These are phyloP conservation scores for Wickerhamiella domercqiae DNA, from an alignment of 805 yeast genomes.

Conservation along the genomic window DNA sequence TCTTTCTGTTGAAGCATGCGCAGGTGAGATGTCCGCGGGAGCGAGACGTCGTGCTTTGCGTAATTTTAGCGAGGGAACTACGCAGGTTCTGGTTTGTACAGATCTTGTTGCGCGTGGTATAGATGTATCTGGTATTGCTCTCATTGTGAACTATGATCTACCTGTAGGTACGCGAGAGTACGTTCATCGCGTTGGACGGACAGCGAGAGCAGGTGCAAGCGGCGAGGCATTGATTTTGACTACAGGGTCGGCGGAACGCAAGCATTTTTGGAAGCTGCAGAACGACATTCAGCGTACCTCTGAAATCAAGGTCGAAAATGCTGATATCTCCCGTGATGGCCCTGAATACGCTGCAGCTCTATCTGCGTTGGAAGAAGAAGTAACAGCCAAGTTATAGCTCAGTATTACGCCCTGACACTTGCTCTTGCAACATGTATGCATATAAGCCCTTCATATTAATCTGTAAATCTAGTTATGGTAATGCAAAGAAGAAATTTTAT, in stretches of 20 bases:
- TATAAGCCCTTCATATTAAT: neutral
- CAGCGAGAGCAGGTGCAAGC: slow-evolving; percentile 75
- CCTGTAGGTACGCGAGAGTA: slow-evolving; percentile 84
- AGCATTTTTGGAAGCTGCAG: slow-evolving; percentile 28
- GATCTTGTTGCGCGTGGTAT: slow-evolving; percentile 95
- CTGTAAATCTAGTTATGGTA: neutral
- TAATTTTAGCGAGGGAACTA: slow-evolving; percentile 39
- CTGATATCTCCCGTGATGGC: slow-evolving; percentile 22
- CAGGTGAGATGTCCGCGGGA: slow-evolving; percentile 26
- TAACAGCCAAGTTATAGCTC: neutral
- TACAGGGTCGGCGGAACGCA: slow-evolving; percentile 65
- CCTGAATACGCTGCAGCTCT: slow-evolving; percentile 31
- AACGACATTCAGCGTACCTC: slow-evolving; percentile 19
- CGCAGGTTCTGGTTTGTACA: slow-evolving; percentile 49
- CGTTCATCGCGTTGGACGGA: slow-evolving; percentile 92
- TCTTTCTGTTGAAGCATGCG: slow-evolving; percentile 20
- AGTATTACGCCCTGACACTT: neutral
- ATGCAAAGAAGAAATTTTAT: neutral
- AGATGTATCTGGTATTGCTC: slow-evolving; percentile 52
- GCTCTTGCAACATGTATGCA: neutral
- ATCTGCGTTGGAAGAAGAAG: slow-evolving; percentile 30
- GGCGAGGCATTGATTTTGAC: slow-evolving; percentile 66
- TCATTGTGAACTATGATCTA: slow-evolving; percentile 78
- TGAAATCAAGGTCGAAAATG: slow-evolving; percentile 22
- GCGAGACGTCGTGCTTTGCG: slow-evolving; percentile 43